These are phyloP conservation scores for Solanum virginianum DNA, from an alignment of 257 asterid genomes.

Conservation along the genomic window DNA sequence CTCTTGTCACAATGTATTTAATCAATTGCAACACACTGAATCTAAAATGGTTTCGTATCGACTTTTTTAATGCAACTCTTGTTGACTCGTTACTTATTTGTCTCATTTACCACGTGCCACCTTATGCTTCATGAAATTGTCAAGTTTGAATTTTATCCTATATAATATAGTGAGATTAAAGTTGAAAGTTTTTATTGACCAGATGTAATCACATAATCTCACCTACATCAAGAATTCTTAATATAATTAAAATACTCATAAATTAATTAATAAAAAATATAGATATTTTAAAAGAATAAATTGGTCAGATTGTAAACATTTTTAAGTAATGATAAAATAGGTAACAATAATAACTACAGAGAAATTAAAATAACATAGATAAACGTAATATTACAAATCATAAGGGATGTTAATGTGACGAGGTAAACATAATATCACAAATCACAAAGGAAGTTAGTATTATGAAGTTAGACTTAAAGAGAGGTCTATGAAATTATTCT, in stretches of 20 bases:
- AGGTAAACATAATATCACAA: background rate
- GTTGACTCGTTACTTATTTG: background rate
- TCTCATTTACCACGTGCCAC: background rate
- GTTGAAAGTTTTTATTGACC: background rate
- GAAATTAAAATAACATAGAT: background rate
- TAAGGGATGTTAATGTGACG: no score
- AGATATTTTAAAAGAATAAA: background rate
- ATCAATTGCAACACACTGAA: background rate
- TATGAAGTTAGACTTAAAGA: background rate
- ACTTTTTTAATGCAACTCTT: background rate
- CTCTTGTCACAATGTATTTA: background rate
- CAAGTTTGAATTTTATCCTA: background rate
- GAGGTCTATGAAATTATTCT: no score
- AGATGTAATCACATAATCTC: background rate
- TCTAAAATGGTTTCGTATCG: background rate
- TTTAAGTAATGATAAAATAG: background rate
- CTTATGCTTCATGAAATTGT: background rate
- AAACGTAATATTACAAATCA: background rate
- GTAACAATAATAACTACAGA: background rate
- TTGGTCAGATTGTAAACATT: no score
- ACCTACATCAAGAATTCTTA: background rate
- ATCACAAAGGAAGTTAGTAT: background rate
- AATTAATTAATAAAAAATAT: background rate
- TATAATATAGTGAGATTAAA: background rate
- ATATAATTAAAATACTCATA: background rate